Evolutionary conservation across 768 basidiomycete species (phyloP).

Genomic region (Fistulinella prunicolor): DNA sequence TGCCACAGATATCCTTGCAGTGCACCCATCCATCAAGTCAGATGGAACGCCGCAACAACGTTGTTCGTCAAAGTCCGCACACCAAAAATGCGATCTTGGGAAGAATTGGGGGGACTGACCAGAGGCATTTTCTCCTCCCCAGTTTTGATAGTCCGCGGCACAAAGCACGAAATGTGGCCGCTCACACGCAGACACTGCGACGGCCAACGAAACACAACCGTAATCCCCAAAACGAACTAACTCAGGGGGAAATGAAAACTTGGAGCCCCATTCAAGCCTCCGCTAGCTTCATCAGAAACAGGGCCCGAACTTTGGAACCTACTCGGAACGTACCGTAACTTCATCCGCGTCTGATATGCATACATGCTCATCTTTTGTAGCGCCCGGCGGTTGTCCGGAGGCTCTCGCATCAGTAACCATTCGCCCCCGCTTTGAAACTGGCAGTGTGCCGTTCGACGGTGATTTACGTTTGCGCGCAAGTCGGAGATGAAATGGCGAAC

Average conservation of each 20-base stretch:
- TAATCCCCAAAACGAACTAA: background rate
- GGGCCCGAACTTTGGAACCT: background rate
- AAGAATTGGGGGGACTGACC: too few relatives aligned
- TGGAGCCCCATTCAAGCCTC: background rate
- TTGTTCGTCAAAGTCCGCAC: too few relatives aligned
- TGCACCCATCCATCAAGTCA: too few relatives aligned
- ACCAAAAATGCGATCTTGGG: too few relatives aligned
- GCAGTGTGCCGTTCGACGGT: background rate
- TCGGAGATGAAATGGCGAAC: background rate
- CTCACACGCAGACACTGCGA: background rate
- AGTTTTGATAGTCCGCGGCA: background rate
- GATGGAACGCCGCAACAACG: too few relatives aligned
- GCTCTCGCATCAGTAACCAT: background rate
- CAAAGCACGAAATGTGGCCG: too few relatives aligned
- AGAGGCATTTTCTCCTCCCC: too few relatives aligned
- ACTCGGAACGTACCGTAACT: background rate
- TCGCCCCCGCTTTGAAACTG: background rate
- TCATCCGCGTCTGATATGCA: background rate
- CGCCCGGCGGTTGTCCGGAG: background rate
- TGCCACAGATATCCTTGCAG: too few relatives aligned
- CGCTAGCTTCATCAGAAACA: background rate
- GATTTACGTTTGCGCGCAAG: constrained; percentile 20
- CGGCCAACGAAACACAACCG: background rate
- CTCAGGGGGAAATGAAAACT: background rate
- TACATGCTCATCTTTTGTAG: background rate